Evolutionary conservation across 768 basidiomycete species (phyloP), one percentile per base, ranked within the genome.

Genomic region (Lanmaoa pseudosensibilis): DNA sequence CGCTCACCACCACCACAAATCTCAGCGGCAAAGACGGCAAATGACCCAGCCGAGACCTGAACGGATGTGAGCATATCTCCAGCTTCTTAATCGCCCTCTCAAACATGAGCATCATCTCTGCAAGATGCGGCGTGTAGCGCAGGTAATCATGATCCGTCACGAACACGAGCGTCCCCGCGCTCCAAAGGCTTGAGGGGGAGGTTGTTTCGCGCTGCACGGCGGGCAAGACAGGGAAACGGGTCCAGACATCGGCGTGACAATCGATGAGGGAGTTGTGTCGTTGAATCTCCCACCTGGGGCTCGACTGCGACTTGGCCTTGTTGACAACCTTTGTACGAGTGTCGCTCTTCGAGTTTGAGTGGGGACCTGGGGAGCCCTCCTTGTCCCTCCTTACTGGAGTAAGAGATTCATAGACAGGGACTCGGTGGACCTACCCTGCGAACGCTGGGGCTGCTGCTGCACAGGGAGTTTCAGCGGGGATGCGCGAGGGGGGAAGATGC

Each of bases 241-340:
- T 82, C 84, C 84, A 85, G 23, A 83, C 80, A 15, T 83, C 82
- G 0, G 75, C 66, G 52, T 82, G 77, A 52, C 82, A 84, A 57
- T 83, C 80, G 18, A 85, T 69, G 12, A 86, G 69, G 43, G 70
- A 77, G 51, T 84, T 86, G 56, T 84, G 77, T 8, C n/a, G n/a
- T n/a, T n/a, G n/a, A n/a, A n/a, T n/a, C n/a, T n/a, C n/a, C n/a
- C 70, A 85, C 88, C 75, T 80, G 16, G 87, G 86, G 66, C 84
- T 88, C 19, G 77, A 68, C 21, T 80, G 80, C 33, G 73, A 69
- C 68, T 83, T 84, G 65, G 71, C 66, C 61, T 78, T 78, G 37
- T 58, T 64, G 47, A 71, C 56, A 36, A 71, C 71, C 55, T 74
- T 77, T 54, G 75, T 76, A 32, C 72, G 74, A 55, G 43, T 48